Percentiles rank a stretch among this genome's conserved stretches.
Conservation (phyloP, 805 yeast species). For the Wickerhamomyces alni region DNA sequence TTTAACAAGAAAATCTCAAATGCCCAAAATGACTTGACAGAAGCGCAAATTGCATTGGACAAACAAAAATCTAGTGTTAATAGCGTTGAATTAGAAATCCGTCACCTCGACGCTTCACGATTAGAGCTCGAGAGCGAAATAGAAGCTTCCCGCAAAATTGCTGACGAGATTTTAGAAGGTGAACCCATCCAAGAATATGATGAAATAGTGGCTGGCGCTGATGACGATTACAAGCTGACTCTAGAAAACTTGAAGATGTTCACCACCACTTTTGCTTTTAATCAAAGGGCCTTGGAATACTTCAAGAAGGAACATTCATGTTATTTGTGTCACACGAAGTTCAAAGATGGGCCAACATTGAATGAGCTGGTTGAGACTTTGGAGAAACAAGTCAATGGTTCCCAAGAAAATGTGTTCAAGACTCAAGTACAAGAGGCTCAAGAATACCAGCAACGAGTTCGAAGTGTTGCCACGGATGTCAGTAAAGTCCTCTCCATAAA, state of each 20-base stretch:
- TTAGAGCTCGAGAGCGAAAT: conserved; percentile 6
- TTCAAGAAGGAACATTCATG: conserved; percentile 59
- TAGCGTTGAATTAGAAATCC: conserved; percentile 16
- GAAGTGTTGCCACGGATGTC: conserved; percentile 24
- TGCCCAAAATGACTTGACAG: background rate
- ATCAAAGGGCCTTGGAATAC: conserved; percentile 57
- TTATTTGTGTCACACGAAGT: conserved; percentile 64
- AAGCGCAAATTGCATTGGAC: conserved; percentile 4
- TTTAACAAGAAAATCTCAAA: conserved; percentile 7
- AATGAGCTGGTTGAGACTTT: conserved; percentile 24
- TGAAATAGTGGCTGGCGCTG: conserved; percentile 45
- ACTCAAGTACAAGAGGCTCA: conserved; percentile 29
- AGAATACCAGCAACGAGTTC: conserved; percentile 23
- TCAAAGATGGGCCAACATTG: conserved; percentile 34
- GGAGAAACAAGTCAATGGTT: conserved; percentile 25
- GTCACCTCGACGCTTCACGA: conserved; percentile 5
- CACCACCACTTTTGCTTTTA: conserved; percentile 65
- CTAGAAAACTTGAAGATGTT: conserved; percentile 62
- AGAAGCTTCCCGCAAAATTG: conserved; percentile 5
- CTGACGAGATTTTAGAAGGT: conserved; percentile 19
- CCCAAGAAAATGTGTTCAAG: conserved; percentile 26
- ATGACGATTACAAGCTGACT: conserved; percentile 54
- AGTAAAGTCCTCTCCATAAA: conserved; percentile 11
- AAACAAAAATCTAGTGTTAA: conserved; percentile 13
- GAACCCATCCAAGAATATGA: conserved; percentile 47